Evolutionary conservation across 371 early-diverging fungal species (phyloP).

Genomic region (Rhizopus microsporus): DNA sequence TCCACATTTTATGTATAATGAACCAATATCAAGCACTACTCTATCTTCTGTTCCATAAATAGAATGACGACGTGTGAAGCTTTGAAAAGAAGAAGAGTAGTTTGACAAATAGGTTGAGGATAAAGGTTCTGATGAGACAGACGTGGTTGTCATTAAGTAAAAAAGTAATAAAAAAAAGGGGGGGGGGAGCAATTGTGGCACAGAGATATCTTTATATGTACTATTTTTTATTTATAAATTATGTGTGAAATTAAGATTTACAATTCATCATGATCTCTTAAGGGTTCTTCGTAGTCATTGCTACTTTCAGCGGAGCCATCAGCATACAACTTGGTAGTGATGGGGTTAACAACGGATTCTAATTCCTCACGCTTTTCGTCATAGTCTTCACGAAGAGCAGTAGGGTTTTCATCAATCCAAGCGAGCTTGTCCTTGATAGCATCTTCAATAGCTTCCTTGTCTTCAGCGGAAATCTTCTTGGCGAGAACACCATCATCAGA

Average conservation of each 20-base stretch:
- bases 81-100: constrained; percentile 43
- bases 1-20: constrained; percentile 82
- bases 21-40: constrained; percentile 86
- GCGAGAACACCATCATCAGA: constrained; percentile 68
- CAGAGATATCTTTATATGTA: neutral
- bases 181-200: neutral
- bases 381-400: constrained; percentile 75
- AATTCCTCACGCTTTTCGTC: constrained; percentile 85
- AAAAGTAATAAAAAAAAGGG: constrained; percentile 16
- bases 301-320: constrained; percentile 51
- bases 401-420: constrained; percentile 74
- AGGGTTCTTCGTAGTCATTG: constrained; percentile 63
- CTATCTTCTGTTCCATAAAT: constrained; percentile 81
- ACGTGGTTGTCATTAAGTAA: constrained; percentile 44
- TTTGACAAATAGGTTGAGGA: constrained; percentile 42
- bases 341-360: constrained; percentile 86
- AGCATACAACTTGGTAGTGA: constrained; percentile 82
- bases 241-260: constrained; percentile 37
- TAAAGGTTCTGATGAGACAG: constrained; percentile 45
- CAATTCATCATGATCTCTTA: constrained; percentile 76
- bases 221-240: constrained; percentile 10
- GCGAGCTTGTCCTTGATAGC: constrained; percentile 86
- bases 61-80: constrained; percentile 57
- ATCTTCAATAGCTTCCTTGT: constrained; percentile 87
- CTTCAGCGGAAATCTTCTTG: constrained; percentile 78